A percentile compares a stretch with the other conserved stretches of the same genome.
Conservation (phyloP, 225 moss, liverwort and hornwort genomes). For the Physcomitrium patens region DNA sequence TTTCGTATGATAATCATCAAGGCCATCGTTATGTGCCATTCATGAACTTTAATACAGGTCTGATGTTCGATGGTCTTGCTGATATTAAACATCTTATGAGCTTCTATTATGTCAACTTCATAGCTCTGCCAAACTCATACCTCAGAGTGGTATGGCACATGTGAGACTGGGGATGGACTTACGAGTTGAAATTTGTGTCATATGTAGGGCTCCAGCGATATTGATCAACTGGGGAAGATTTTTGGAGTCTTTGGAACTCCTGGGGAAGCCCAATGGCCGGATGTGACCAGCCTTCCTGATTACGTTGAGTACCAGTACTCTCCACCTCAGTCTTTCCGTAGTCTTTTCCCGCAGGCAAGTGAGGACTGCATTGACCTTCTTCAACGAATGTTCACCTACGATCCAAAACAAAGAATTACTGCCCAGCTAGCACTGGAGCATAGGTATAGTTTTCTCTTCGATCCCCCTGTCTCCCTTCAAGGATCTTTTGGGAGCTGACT, state of each 20-base stretch:
- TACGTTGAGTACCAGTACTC: constrained; percentile 97
- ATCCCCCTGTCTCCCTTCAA: neutral
- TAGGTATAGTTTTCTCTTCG: constrained; percentile 44
- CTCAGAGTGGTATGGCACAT: neutral
- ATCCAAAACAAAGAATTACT: constrained; percentile 83
- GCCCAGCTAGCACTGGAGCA: constrained; percentile 92
- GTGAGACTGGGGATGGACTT: neutral
- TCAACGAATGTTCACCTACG: constrained; percentile 91
- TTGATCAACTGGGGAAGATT: constrained; percentile 99
- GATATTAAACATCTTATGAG: neutral
- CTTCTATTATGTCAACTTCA: neutral
- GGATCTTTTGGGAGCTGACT: neutral
- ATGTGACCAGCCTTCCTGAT: constrained; percentile 88
- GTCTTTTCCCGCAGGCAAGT: constrained; percentile 81
- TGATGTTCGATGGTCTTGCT: constrained; percentile 10
- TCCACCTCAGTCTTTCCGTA: constrained; percentile 80
- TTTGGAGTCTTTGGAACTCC: constrained; percentile 97
- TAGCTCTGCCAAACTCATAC: neutral
- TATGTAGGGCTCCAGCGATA: constrained; percentile 93
- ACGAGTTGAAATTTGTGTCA: constrained; percentile 3
- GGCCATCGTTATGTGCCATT: neutral
- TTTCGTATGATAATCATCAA: neutral
- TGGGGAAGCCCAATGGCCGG: constrained; percentile 85
- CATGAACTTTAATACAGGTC: neutral
- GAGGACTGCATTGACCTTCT: constrained; percentile 97